Conservation (phyloP, 495 filamentous ascomycete genomes). For the Lindgomyces ingoldianus region DNA sequence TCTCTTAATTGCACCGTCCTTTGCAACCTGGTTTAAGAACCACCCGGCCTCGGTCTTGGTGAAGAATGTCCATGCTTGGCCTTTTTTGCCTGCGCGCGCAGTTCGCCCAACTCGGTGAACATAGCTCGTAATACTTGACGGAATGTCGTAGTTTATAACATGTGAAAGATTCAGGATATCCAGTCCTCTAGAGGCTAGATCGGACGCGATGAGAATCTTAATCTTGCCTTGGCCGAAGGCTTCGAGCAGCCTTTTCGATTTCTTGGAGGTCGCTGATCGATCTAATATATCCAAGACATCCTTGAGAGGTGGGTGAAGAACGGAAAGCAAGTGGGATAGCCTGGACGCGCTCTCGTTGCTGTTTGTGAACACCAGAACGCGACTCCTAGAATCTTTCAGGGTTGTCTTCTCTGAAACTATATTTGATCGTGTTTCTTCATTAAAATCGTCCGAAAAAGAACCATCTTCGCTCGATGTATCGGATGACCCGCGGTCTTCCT, state of each 20-base stretch:
- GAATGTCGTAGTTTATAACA: conserved; percentile 94
- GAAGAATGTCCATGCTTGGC: conserved; percentile 80
- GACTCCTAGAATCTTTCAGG: conserved; percentile 20
- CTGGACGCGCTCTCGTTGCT: conserved; percentile 82
- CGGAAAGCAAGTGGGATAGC: conserved; percentile 71
- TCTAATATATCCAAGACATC: conserved; percentile 68
- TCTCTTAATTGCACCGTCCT: conserved; percentile 30
- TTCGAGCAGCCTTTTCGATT: conserved; percentile 61
- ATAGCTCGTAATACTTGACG: conserved; percentile 74
- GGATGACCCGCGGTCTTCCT: conserved; percentile 36
- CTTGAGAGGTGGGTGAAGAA: conserved; percentile 62
- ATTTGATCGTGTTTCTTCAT: not conserved
- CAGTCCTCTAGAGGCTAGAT: conserved; percentile 90
- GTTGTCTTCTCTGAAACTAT: not conserved
- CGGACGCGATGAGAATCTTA: conserved; percentile 81
- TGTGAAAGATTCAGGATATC: conserved; percentile 77
- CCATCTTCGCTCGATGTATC: conserved; percentile 26
- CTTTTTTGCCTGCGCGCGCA: conserved; percentile 74
- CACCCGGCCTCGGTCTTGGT: conserved; percentile 75
- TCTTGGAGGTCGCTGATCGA: conserved; percentile 67
- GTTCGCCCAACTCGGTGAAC: conserved; percentile 93
- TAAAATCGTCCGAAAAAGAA: conserved; percentile 15
- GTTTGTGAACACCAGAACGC: conserved; percentile 81
- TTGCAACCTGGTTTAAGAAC: conserved; percentile 80
- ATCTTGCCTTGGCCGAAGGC: conserved; percentile 65